A percentile compares a stretch with the other conserved stretches of the same genome.
Conservation (phyloP, 345 rosid genomes). For the Orychophragmus violaceus region DNA sequence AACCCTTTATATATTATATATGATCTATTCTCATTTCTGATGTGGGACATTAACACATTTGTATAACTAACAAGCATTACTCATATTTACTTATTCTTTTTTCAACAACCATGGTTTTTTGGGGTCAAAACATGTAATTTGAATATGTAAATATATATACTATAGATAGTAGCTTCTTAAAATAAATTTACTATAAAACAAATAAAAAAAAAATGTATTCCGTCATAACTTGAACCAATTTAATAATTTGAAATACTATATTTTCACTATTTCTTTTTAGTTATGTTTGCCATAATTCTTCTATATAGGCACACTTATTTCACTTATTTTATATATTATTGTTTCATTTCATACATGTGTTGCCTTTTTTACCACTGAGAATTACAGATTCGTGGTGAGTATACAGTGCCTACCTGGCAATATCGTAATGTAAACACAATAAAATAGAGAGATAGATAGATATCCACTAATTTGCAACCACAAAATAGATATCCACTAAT, state of each 20-base stretch:
- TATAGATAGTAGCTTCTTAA: neutral
- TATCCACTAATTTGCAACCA: slow-evolving; percentile 12
- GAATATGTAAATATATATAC: too few species aligned
- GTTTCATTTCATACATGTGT: neutral
- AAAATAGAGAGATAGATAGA: neutral
- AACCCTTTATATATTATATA: too few species aligned
- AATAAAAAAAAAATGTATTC: neutral
- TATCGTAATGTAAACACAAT: neutral
- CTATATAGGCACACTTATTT: neutral
- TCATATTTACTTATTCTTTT: neutral
- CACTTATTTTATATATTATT: neutral
- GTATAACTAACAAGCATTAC: neutral
- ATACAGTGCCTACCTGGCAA: slow-evolving; percentile 4
- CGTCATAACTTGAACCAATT: neutral
- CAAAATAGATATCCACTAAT: slow-evolving; percentile 25
- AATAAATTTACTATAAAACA: neutral
- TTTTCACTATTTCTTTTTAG: neutral
- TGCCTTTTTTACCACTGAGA: neutral
- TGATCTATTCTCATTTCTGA: too few species aligned
- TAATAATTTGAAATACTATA: neutral
- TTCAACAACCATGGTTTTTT: neutral
- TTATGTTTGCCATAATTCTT: neutral
- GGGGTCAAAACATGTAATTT: neutral
- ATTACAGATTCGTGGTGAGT: neutral
- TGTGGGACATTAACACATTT: too few species aligned